A percentile compares a stretch with the other conserved stretches of the same genome.
Evolutionary conservation across 2,329 filamentous ascomycete genomes (phyloP).

Genomic region (Oidium heveae): DNA sequence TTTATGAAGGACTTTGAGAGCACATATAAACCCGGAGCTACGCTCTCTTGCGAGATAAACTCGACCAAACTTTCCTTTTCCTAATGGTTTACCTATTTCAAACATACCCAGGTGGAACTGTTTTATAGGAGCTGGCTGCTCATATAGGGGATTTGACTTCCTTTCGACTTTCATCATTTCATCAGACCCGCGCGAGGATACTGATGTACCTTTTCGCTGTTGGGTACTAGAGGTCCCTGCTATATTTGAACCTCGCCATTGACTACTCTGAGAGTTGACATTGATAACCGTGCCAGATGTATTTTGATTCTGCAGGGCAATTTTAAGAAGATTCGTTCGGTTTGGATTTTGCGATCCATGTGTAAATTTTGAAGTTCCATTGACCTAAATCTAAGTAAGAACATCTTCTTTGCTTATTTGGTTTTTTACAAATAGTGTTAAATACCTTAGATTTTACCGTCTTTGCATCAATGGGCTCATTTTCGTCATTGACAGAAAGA

Average conservation of each 20-base stretch:
- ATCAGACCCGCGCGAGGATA: slow-evolving; percentile 19
- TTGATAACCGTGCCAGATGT: slow-evolving; percentile 40
- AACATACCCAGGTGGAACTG: slow-evolving; percentile 55
- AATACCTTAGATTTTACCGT: slow-evolving; percentile 54
- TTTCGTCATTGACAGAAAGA: slow-evolving; percentile 75
- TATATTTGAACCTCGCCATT: slow-evolving; percentile 21
- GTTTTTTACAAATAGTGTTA: not conserved
- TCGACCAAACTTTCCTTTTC: slow-evolving; percentile 50
- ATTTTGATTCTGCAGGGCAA: slow-evolving; percentile 58
- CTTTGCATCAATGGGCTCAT: slow-evolving; percentile 31
- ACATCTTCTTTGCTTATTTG: slow-evolving; percentile 17
- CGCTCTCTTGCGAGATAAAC: slow-evolving; percentile 49
- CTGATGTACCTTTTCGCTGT: slow-evolving; percentile 23
- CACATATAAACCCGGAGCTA: slow-evolving; percentile 42
- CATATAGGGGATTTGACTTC: slow-evolving; percentile 25
- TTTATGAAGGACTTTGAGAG: slow-evolving; percentile 51
- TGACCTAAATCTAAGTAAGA: slow-evolving; percentile 5
- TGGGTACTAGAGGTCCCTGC: slow-evolving; percentile 23
- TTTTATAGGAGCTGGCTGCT: slow-evolving; percentile 30
- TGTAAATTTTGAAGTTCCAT: slow-evolving; percentile 8
- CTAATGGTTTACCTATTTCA: slow-evolving; percentile 47
- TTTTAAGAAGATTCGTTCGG: slow-evolving; percentile 65
- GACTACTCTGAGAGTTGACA: slow-evolving; percentile 33
- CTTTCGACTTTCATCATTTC: slow-evolving; percentile 26
- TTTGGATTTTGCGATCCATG: slow-evolving; percentile 27